Base-by-base conservation (phyloP, 306 rosid species). In the Notholithocarpus densiflorus region DNA sequence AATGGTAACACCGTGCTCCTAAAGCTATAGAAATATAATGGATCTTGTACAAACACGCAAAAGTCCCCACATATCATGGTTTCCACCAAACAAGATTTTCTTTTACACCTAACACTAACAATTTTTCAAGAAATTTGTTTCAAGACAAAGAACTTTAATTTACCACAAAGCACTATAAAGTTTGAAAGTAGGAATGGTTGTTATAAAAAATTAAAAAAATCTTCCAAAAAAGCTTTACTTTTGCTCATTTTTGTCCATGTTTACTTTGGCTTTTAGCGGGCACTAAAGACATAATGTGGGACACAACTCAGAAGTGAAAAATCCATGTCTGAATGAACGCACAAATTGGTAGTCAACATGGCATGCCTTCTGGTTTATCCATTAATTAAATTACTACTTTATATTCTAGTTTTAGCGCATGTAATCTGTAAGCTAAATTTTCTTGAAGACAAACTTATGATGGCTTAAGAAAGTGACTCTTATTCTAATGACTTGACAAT, bases 21-120 rank as follows among this genome's bases (percentile, higher is more conserved):
- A 48, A 55, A 77, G 51, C 51, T 54, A 12, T 27, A 24, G 4
- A 27, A n/a, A 55, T 32, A 53, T 53, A 27, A 15, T 34, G n/a
- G 32, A 34, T 76, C 23, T 55, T 18, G 78, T 71, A 71, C 68
- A 80, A 64, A 43, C 43, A 18, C 20, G 15, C 66, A 72, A 78
- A 52, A 19, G 65, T 73, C 80, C 82, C 82, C 61, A 78, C 77
- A 40, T 66, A 37, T 68, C 52, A 65, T 79, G 37, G 56, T 65
- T 75, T 79, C 86, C 84, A 75, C 74, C 82, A 79, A 79, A 72
- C 68, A 56, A 40, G 40, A 66, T 79, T 52, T 75, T 14, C 79
- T 68, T 64, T 24, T 10, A 54, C 75, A 52, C 59, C 72, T 45
- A 51, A 75, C 51, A 32, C 29, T 34, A 21, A 48, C 19, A 48